These are phyloP conservation scores for Pythium utonaiense DNA, from an alignment of 352 stramenopile genomes.

Conservation along the genomic window DNA sequence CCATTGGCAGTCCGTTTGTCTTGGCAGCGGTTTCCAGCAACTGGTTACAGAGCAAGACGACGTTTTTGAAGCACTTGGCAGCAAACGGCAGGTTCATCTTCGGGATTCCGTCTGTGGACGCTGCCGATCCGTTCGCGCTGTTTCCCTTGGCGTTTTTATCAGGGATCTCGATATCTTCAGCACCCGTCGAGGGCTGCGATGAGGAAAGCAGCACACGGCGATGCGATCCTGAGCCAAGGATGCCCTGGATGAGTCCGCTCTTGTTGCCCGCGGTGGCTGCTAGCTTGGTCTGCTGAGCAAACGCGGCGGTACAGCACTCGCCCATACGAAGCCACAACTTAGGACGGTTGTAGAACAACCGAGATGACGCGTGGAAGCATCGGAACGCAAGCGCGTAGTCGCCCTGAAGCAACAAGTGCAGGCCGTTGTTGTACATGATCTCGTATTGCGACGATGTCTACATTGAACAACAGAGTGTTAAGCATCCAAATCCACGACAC, in stretches of 20 bases:
- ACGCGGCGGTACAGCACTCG: slow-evolving; percentile 88
- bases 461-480: background rate
- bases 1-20: slow-evolving; percentile 15
- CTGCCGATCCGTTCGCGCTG: slow-evolving; percentile 1
- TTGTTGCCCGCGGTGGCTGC: slow-evolving; percentile 62
- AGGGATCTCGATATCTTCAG: slow-evolving; percentile 64
- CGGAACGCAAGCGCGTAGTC: slow-evolving; percentile 83
- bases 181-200: slow-evolving; percentile 50
- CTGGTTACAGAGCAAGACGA: slow-evolving; percentile 78
- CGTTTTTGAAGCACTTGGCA: slow-evolving; percentile 88
- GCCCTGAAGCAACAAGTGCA: slow-evolving; percentile 85
- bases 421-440: slow-evolving; percentile 92
- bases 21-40: slow-evolving; percentile 41
- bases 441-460: slow-evolving; percentile 78
- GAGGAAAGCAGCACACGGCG: slow-evolving; percentile 81
- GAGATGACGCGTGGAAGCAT: slow-evolving; percentile 87
- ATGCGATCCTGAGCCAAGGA: slow-evolving; percentile 75
- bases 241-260: slow-evolving; percentile 74
- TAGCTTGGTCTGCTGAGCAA: slow-evolving; percentile 67
- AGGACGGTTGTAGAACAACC: slow-evolving; percentile 88
- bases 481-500: too few relatives aligned
- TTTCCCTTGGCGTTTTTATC: slow-evolving; percentile 50
- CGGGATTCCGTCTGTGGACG: slow-evolving; percentile 27
- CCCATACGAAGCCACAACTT: slow-evolving; percentile 91
- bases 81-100: slow-evolving; percentile 86